These are phyloP conservation scores for Phytophthora sp. DNA, from an alignment of 352 stramenopile species.

Conservation along the genomic window DNA sequence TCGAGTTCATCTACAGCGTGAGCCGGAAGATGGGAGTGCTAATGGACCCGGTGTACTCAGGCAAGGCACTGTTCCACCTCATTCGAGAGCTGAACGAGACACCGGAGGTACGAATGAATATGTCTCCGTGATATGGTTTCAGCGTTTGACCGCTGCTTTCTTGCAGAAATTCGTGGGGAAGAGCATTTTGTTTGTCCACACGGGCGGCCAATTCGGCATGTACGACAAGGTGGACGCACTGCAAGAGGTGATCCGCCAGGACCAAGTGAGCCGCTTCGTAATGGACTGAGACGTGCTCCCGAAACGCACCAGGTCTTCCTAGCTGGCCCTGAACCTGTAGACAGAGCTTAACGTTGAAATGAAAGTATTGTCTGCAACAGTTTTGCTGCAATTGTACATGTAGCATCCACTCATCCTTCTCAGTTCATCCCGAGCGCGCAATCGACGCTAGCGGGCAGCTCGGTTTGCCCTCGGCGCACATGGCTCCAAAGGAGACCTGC, in stretches of 20 bases:
- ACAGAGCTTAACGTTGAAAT: no score
- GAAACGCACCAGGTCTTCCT: no score
- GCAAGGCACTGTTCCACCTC: conserved; percentile 87
- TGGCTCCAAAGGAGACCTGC: neutral
- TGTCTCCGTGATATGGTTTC: no score
- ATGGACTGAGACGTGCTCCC: conserved; percentile 51
- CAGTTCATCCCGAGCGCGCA: no score
- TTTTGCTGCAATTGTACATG: no score
- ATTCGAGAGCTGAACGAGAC: conserved; percentile 76
- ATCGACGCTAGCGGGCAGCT: no score
- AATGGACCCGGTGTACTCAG: conserved; percentile 89
- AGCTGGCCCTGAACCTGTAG: no score
- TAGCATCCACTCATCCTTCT: no score
- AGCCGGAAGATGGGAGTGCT: conserved; percentile 78
- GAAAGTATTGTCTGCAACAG: no score
- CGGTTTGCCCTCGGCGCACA: no score
- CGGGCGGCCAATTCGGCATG: conserved; percentile 89
- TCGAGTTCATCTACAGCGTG: conserved; percentile 78
- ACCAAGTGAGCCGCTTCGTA: conserved; percentile 60
- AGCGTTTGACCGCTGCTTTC: neutral
- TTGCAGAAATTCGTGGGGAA: conserved; percentile 81
- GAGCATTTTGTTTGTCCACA: conserved; percentile 92
- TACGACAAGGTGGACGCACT: conserved; percentile 92
- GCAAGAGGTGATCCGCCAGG: conserved; percentile 47
- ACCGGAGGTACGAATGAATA: conserved; percentile 59